phyloP scores from a whole-genome alignment of 352 stramenopile species.

The Globisporangium radiosum region DNA sequence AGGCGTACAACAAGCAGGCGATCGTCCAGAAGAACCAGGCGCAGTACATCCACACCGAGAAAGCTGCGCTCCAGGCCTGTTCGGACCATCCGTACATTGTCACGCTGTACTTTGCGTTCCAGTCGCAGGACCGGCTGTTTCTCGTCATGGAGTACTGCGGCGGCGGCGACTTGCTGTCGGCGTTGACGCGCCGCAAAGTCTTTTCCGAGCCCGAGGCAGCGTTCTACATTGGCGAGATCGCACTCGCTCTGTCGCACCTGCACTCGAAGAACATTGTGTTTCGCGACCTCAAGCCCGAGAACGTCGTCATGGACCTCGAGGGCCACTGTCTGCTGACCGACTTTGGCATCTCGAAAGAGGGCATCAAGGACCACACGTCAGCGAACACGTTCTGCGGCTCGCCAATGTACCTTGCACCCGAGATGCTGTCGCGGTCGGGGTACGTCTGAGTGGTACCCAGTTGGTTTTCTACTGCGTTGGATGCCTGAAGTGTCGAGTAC shows the following conservation, averaged over 20 bases:
- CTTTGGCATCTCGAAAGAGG: constrained; percentile 86
- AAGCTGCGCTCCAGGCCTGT: constrained; percentile 71
- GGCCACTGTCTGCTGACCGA: constrained; percentile 78
- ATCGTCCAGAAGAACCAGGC: constrained; percentile 87
- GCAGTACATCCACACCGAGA: constrained; percentile 85
- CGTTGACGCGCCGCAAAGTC: constrained; percentile 66
- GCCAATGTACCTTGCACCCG: constrained; percentile 80
- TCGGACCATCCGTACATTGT: constrained; percentile 86
- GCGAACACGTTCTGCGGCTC: constrained; percentile 84
- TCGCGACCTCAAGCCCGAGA: constrained; percentile 83
- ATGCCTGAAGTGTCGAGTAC: too few relatives aligned
- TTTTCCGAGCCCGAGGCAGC: constrained; percentile 73
- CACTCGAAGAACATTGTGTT: constrained; percentile 87
- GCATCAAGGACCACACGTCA: constrained; percentile 80
- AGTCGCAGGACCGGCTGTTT: constrained; percentile 78
- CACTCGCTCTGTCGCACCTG: constrained; percentile 70
- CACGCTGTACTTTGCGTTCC: constrained; percentile 79
- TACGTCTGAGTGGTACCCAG: constrained; percentile 8
- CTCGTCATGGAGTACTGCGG: constrained; percentile 86
- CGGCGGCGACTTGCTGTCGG: constrained; percentile 71
- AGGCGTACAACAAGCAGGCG: constrained; percentile 85
- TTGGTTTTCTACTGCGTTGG: neutral
- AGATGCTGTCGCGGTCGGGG: constrained; percentile 77
- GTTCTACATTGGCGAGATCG: constrained; percentile 86
- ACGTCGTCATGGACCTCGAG: constrained; percentile 83